These are phyloP conservation scores for Mucuna pruriens DNA, from an alignment of 306 rosid species.

Conservation along the genomic window DNA sequence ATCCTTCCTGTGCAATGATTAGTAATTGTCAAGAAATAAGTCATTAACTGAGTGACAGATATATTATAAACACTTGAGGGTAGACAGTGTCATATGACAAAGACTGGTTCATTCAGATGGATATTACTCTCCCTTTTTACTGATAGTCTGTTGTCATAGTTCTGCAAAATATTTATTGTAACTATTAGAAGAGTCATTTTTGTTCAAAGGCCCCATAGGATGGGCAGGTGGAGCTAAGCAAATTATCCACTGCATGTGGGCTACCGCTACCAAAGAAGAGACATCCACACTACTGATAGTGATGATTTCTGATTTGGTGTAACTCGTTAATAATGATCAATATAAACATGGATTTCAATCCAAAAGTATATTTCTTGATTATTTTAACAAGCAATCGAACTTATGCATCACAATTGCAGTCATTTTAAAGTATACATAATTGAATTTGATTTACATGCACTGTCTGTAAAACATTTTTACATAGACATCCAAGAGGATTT, in stretches of 20 bases:
- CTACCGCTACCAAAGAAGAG: conserved; percentile 12
- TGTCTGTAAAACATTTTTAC: too few relatives aligned
- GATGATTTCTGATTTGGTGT: not conserved
- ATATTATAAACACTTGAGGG: not conserved
- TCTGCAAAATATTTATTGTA: not conserved
- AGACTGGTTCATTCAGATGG: conserved; percentile 1
- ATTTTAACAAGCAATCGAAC: conserved; percentile 2
- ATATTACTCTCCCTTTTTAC: not conserved
- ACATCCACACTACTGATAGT: conserved; percentile 7
- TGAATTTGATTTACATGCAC: too few relatives aligned
- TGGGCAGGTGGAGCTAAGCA: not conserved
- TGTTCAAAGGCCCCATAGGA: not conserved
- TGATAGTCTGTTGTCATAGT: not conserved
- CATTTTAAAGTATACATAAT: not conserved
- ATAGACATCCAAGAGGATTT: too few relatives aligned
- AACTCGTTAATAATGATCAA: not conserved
- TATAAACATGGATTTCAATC: conserved; percentile 1
- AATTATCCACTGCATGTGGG: not conserved
- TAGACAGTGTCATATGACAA: not conserved
- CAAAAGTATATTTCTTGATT: not conserved
- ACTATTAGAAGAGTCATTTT: not conserved
- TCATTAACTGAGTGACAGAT: not conserved
- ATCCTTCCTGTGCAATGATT: conserved; percentile 6
- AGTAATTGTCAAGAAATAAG: not conserved
- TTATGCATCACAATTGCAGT: not conserved